Evolutionary conservation across 768 basidiomycete genomes (phyloP).

Genomic region (Pleurotus cornucopiae): DNA sequence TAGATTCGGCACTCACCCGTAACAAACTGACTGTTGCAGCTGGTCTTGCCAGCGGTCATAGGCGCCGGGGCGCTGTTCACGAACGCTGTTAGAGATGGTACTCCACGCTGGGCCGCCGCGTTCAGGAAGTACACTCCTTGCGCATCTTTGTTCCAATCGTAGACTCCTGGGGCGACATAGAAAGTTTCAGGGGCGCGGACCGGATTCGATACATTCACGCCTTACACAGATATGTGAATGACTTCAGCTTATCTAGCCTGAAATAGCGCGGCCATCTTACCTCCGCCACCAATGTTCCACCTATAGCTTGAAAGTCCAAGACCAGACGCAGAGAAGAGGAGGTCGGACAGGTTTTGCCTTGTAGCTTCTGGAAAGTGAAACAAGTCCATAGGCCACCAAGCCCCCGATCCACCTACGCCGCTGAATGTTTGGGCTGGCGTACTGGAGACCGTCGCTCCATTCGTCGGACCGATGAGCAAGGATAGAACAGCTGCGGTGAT

Average conservation of each 20-base stretch:
- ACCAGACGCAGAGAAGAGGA: slow-evolving; percentile 33
- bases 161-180: slow-evolving; percentile 32
- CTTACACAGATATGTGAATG: not conserved
- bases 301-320: slow-evolving; percentile 38
- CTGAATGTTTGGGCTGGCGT: slow-evolving; percentile 30
- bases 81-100: slow-evolving; percentile 36
- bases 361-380: slow-evolving; percentile 33
- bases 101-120: slow-evolving; percentile 30
- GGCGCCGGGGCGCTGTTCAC: slow-evolving; percentile 37
- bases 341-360: slow-evolving; percentile 34
- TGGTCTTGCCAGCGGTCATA: slow-evolving; percentile 28
- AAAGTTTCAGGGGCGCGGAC: slow-evolving; percentile 32
- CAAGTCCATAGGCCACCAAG: slow-evolving; percentile 44
- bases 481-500: slow-evolving; percentile 10
- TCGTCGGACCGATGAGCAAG: slow-evolving; percentile 11
- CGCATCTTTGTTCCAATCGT: slow-evolving; percentile 34
- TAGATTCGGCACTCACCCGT: slow-evolving; percentile 16
- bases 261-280: slow-evolving; percentile 9
- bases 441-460: slow-evolving; percentile 22
- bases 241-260: no score
- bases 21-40: slow-evolving; percentile 31
- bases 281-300: slow-evolving; percentile 39
- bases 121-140: slow-evolving; percentile 36
- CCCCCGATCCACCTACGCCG: slow-evolving; percentile 40
- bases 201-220: slow-evolving; percentile 33